These are phyloP conservation scores for Tricholomella constricta DNA, from an alignment of 768 basidiomycete genomes.

Conservation along the genomic window DNA sequence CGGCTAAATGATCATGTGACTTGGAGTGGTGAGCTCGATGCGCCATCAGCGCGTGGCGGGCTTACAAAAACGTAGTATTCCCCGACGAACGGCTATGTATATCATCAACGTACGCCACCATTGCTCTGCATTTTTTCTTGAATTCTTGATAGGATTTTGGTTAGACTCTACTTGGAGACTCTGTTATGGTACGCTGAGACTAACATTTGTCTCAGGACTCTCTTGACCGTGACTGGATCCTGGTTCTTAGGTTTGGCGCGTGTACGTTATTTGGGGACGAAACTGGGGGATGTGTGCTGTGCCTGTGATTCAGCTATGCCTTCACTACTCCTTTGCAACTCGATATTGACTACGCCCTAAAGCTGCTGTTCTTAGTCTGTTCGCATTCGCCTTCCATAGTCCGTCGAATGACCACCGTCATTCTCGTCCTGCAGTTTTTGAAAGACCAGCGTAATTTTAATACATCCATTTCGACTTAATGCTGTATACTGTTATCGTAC, in stretches of 20 bases:
- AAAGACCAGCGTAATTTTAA: neutral
- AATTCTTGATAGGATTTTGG: neutral
- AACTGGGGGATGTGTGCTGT: conserved; percentile 23
- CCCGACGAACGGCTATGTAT: conserved; percentile 28
- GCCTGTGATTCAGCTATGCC: conserved; percentile 17
- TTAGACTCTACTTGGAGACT: conserved; percentile 29
- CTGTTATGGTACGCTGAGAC: conserved; percentile 18
- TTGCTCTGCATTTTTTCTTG: neutral
- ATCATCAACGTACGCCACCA: conserved; percentile 26
- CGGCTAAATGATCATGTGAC: no score
- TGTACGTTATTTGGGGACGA: conserved; percentile 27
- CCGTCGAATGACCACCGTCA: neutral
- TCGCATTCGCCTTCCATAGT: neutral
- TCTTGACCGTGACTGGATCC: neutral
- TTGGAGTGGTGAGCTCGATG: no score
- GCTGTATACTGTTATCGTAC: no score
- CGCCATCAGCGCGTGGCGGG: no score
- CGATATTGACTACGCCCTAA: no score
- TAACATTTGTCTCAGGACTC: neutral
- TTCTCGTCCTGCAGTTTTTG: neutral
- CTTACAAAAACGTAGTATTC: conserved; percentile 28
- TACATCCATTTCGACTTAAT: no score
- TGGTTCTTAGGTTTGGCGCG: conserved; percentile 31
- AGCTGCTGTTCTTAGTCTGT: no score
- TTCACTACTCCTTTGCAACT: no score